These are phyloP conservation scores for Phytophthora fragariae DNA, from an alignment of 352 stramenopile species.

Conservation along the genomic window DNA sequence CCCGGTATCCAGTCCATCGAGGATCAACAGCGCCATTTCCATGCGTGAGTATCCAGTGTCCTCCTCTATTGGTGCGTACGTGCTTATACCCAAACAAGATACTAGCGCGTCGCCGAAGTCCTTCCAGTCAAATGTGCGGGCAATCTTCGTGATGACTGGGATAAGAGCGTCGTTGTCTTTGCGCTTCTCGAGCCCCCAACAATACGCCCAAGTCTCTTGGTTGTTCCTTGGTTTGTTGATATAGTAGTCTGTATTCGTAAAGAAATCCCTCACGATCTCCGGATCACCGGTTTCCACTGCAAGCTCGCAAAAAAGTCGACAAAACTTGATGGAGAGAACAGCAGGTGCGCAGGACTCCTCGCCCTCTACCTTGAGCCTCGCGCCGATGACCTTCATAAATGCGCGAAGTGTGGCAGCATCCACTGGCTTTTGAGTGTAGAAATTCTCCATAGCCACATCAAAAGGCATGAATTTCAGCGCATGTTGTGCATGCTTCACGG, in stretches of 20 bases:
- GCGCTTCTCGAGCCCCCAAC: background rate
- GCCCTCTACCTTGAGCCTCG: background rate
- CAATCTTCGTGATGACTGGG: background rate
- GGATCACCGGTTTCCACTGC: background rate
- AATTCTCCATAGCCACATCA: background rate
- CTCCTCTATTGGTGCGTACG: background rate
- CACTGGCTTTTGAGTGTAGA: conserved; percentile 3
- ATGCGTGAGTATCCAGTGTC: conserved; percentile 1
- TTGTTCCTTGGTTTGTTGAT: background rate
- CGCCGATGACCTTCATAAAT: conserved; percentile 8
- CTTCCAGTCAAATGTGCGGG: background rate
- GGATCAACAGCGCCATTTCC: conserved; percentile 6
- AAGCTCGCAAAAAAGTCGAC: background rate
- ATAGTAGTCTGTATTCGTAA: background rate
- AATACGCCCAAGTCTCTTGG: background rate
- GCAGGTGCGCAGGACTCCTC: background rate
- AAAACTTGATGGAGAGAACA: background rate
- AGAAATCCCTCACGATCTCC: background rate
- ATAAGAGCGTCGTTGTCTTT: background rate
- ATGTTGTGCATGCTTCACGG: background rate
- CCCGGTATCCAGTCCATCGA: background rate
- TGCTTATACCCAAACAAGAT: background rate
- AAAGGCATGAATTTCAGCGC: conserved; percentile 8
- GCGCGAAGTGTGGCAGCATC: conserved; percentile 1
- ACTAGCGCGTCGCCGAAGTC: background rate